Evolutionary conservation across 148 eudicot species (phyloP).

Genomic region (Fallopia convolvulus): DNA sequence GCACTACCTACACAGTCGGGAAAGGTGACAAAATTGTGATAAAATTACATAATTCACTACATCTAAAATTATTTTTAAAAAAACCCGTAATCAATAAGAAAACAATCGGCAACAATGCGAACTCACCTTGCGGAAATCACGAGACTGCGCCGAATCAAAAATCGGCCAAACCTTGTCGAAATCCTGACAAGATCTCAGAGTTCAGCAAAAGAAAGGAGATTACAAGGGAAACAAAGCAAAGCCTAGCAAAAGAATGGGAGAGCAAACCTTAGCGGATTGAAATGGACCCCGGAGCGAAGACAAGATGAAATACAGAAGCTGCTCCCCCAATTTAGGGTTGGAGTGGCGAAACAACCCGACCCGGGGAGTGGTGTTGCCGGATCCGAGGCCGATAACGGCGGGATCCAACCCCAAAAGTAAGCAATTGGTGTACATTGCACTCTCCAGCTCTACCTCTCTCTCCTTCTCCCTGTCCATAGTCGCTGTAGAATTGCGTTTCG

Average conservation of each 20-base stretch:
- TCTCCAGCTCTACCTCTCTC: slow-evolving; percentile 90
- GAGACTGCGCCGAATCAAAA: slow-evolving; percentile 92
- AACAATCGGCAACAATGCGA: not conserved
- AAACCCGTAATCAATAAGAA: not conserved
- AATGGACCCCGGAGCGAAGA: slow-evolving; percentile 78
- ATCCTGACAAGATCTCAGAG: slow-evolving; percentile 43
- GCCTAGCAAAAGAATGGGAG: not conserved
- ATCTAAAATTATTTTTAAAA: not conserved
- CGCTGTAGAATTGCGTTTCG: not conserved
- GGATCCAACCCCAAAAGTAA: slow-evolving; percentile 85
- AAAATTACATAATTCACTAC: not conserved
- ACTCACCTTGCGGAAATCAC: slow-evolving; percentile 86
- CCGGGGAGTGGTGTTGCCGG: slow-evolving; percentile 48
- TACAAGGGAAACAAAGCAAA: not conserved
- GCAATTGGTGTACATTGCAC: slow-evolving; percentile 94
- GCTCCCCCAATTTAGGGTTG: slow-evolving; percentile 95
- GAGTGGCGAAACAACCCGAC: slow-evolving; percentile 96
- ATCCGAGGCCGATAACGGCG: slow-evolving; percentile 48
- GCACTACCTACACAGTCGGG: slow-evolving; percentile 57
- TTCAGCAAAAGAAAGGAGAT: not conserved
- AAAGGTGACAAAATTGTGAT: slow-evolving; percentile 29
- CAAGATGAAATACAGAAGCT: slow-evolving; percentile 76
- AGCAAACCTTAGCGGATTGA: slow-evolving; percentile 68
- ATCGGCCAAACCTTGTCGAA: slow-evolving; percentile 97
- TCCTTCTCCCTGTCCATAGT: slow-evolving; percentile 85